Conservation (phyloP, 768 basidiomycete species). For the Amanita rubescens region DNA sequence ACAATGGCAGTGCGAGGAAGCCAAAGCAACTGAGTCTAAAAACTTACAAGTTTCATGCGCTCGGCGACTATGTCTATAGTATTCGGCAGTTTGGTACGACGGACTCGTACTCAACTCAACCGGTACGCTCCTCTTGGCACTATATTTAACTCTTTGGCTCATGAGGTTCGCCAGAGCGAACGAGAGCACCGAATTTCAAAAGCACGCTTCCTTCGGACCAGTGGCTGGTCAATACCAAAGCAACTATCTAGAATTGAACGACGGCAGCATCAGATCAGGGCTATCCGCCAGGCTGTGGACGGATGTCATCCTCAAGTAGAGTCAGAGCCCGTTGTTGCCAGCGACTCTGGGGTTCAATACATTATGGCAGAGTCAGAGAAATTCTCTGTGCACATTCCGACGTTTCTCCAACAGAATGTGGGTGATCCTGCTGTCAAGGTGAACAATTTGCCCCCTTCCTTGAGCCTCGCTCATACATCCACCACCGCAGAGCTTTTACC, state of each 20-base stretch:
- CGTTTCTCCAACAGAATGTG: background rate
- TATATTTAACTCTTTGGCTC: background rate
- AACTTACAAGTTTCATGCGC: no score
- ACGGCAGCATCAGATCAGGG: constrained; percentile 2
- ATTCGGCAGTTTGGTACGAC: no score
- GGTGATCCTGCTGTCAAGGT: constrained; percentile 7
- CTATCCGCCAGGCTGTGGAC: background rate
- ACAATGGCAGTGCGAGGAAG: background rate
- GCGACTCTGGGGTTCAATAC: background rate
- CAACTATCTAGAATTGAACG: background rate
- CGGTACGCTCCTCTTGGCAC: background rate
- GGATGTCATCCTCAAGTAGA: background rate
- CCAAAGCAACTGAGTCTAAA: background rate
- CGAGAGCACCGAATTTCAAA: no score
- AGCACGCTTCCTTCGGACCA: no score
- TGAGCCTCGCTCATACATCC: background rate
- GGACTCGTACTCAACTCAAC: no score
- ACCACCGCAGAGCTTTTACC: constrained; percentile 12
- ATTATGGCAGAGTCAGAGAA: background rate
- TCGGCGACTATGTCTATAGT: no score
- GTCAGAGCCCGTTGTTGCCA: background rate
- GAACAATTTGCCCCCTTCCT: background rate
- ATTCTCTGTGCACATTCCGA: background rate
- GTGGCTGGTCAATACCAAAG: no score
- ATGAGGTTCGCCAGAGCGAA: no score